Conservation (phyloP, 2,329 filamentous ascomycete genomes). For the Claviceps digitariae region DNA sequence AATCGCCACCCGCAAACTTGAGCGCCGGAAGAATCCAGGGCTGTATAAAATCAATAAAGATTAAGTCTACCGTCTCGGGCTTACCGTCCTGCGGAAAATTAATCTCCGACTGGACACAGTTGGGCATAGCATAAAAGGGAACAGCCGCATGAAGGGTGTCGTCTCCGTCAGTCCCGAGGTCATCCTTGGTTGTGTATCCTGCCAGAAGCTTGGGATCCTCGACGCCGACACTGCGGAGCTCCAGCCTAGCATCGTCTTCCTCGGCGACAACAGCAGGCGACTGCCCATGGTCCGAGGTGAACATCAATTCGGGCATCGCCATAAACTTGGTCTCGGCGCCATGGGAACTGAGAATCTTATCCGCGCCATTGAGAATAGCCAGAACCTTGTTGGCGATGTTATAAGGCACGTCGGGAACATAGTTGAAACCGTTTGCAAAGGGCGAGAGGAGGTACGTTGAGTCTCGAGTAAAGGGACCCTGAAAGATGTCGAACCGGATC, state of each 20-base stretch:
- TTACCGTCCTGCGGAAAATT: constrained; percentile 42
- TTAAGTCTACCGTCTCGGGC: constrained; percentile 67
- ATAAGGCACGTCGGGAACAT: constrained; percentile 71
- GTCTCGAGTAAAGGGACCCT: constrained; percentile 80
- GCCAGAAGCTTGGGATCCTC: constrained; percentile 26
- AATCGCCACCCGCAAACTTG: constrained; percentile 42
- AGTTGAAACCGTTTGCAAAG: constrained; percentile 67
- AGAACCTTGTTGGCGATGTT: constrained; percentile 56
- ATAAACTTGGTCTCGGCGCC: constrained; percentile 31
- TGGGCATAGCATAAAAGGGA: constrained; percentile 64
- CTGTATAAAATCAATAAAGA: constrained; percentile 86
- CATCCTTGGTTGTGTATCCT: constrained; percentile 85
- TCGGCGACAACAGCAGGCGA: constrained; percentile 2
- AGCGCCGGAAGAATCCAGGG: constrained; percentile 67
- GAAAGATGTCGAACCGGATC: constrained; percentile 90
- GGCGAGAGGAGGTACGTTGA: constrained; percentile 77
- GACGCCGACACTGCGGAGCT: constrained; percentile 15
- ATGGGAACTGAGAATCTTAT: constrained; percentile 29
- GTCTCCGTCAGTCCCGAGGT: constrained; percentile 71
- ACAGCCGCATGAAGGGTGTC: constrained; percentile 74
- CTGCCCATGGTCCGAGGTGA: constrained; percentile 5
- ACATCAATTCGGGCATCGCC: constrained; percentile 33
- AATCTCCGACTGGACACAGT: constrained; percentile 62
- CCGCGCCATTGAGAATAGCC: constrained; percentile 41
- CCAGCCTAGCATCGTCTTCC: constrained; percentile 15